Percentiles rank a stretch among this genome's conserved stretches.
phyloP scores from a whole-genome alignment of 1,284 basidiomycete genomes.

The Ustilago trichophora region DNA sequence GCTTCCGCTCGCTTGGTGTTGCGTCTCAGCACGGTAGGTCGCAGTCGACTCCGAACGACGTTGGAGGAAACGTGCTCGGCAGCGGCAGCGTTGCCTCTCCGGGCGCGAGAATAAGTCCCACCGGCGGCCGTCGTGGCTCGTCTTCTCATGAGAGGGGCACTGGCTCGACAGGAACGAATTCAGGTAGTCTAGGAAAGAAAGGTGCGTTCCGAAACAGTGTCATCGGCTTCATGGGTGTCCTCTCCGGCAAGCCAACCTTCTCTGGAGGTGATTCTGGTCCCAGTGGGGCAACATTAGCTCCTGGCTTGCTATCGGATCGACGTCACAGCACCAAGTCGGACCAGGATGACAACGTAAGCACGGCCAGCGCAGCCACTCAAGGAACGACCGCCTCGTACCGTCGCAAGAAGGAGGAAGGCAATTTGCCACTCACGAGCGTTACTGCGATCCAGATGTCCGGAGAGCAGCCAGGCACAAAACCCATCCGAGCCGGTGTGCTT shows the following conservation, averaged over 20 bases:
- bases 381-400: constrained; percentile 51
- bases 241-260: constrained; percentile 17
- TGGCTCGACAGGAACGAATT: constrained; percentile 5
- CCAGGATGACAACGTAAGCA: constrained; percentile 37
- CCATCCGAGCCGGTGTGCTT: constrained; percentile 46
- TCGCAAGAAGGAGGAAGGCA: constrained; percentile 39
- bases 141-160: neutral
- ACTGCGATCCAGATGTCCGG: constrained; percentile 40
- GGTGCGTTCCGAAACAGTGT: constrained; percentile 45
- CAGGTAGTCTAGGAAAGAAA: constrained; percentile 20
- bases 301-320: constrained; percentile 19
- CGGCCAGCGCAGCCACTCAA: constrained; percentile 35
- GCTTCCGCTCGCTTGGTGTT: constrained; percentile 16
- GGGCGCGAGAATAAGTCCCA: neutral
- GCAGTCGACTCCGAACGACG: constrained; percentile 20
- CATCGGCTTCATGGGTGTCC: constrained; percentile 37
- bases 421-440: constrained; percentile 30
- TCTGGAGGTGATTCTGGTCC: neutral
- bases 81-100: constrained; percentile 3
- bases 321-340: constrained; percentile 35
- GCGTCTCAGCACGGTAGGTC: constrained; percentile 21
- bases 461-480: constrained; percentile 26
- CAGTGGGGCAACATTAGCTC: constrained; percentile 2
- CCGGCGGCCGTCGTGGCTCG: constrained; percentile 1
- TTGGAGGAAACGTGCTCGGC: constrained; percentile 18